Evolutionary conservation across 2,329 filamentous ascomycete species (phyloP), one percentile per base, ranked within the genome.

Genomic region (Fulvia fulva): DNA sequence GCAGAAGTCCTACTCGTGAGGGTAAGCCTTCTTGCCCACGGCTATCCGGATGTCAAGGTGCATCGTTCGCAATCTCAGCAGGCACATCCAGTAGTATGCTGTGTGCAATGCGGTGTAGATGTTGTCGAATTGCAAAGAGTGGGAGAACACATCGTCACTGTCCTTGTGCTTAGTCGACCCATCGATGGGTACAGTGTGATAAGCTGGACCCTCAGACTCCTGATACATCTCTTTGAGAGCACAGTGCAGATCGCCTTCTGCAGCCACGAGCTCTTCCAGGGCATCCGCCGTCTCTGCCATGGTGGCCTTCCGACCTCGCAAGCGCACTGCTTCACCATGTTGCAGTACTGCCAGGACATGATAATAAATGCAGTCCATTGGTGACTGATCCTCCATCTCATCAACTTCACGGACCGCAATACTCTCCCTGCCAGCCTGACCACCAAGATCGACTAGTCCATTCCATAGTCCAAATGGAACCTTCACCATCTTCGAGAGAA

Each of bases 381-480:
- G 45, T 7, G 46, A 30, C n/a, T 25, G 14, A 19, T 58, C 30
- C 19, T 45, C 44, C 8, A 25, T 41, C 16, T 50, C 34, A 25
- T 59, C 46, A 55, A 51, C 25, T 53, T 49, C 37, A 51, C 41
- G 37, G 30, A 34, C 30, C 16, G 30, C 30, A 14, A 34, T 34
- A 34, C 30, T 34, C 30, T 34, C 30, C 30, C 21, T 22, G 3
- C n/a, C 16, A 9, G 37, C 41, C 21, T 45, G 37, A 12, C 26
- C 41, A n/a, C 30, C 16, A 28, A 45, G 32, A 25, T 25, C 11
- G 19, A 43, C 45, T 2, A 59, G 44, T 3, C 22, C 47, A 25
- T 56, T 41, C 57, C 57, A 59, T 9, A 59, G 23, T 12, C 52
- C 57, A 19, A 56, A 49, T 2, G 53, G 57, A 6, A 59, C 32